These are phyloP conservation scores for Solanum bulbocastanum DNA, from an alignment of 257 asterid genomes.

Conservation along the genomic window DNA sequence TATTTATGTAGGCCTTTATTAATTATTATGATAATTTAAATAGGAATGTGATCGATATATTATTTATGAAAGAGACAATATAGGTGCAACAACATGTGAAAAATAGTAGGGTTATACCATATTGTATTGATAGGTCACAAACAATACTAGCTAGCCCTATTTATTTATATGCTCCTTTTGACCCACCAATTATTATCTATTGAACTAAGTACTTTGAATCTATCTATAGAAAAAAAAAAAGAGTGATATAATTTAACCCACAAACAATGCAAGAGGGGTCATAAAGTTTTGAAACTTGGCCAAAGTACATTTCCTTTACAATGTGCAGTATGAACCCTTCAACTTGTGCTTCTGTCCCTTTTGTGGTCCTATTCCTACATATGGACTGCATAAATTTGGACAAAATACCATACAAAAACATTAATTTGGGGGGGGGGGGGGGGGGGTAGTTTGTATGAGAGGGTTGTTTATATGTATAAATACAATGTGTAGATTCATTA, in stretches of 20 bases:
- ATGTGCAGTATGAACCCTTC: not conserved
- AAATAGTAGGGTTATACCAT: not conserved
- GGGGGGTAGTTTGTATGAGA: too few relatives aligned
- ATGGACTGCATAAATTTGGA: not conserved
- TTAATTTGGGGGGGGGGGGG: rapidly evolving
- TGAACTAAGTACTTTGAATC: not conserved
- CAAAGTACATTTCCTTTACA: not conserved
- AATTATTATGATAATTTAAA: not conserved
- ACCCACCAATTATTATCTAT: not conserved
- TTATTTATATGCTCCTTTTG: not conserved
- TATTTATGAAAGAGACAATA: not conserved
- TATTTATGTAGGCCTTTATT: not conserved
- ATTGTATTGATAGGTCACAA: not conserved
- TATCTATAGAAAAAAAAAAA: not conserved
- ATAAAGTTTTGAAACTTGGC: not conserved
- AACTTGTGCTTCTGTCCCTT: not conserved
- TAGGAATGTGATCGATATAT: not conserved
- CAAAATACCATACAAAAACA: not conserved
- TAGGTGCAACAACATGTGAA: not conserved
- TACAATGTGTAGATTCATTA: not conserved
- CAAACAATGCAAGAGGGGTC: not conserved
- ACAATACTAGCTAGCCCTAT: not conserved
- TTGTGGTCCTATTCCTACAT: slow-evolving; percentile 3
- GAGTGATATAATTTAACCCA: not conserved
- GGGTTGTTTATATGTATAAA: not conserved